phyloP scores from a whole-genome alignment of 371 early-diverging fungal genomes.

The Mucor piriformis region DNA sequence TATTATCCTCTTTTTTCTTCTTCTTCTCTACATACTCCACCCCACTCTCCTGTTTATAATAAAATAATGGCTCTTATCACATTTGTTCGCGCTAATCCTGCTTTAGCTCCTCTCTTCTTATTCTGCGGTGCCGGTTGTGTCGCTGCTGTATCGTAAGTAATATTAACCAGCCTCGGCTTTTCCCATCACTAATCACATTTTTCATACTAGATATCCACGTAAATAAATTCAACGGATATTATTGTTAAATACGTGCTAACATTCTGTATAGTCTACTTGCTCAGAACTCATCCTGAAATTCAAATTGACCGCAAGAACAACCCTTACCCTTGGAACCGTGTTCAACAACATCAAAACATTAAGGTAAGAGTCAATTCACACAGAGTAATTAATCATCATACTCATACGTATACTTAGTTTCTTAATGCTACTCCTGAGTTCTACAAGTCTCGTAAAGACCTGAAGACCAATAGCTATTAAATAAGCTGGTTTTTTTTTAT shows the following conservation, averaged over 20 bases:
- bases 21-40: constrained; percentile 7
- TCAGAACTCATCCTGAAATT: constrained; percentile 52
- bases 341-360: constrained; percentile 50
- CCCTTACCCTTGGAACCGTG: constrained; percentile 49
- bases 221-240: constrained; percentile 1
- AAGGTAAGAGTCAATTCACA: constrained; percentile 30
- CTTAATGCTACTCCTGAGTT: constrained; percentile 20
- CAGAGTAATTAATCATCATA: neutral
- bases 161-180: too few relatives aligned
- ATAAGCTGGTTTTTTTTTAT: neutral
- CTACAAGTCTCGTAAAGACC: constrained; percentile 11
- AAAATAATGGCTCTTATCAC: constrained; percentile 19
- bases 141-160: constrained; percentile 47
- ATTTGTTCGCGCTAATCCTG: constrained; percentile 44
- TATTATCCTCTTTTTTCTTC: neutral
- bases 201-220: constrained; percentile 25
- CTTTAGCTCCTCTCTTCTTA: constrained; percentile 46
- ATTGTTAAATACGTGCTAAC: neutral
- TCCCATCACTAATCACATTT: neutral
- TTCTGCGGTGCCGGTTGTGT: constrained; percentile 51
- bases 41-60: constrained; percentile 12
- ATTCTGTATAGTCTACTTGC: constrained; percentile 37
- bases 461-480: constrained; percentile 1
- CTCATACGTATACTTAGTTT: neutral
- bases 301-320: constrained; percentile 50